Base-by-base conservation (phyloP, 768 basidiomycete genomes). In the Vishniacozyma victoriae region DNA sequence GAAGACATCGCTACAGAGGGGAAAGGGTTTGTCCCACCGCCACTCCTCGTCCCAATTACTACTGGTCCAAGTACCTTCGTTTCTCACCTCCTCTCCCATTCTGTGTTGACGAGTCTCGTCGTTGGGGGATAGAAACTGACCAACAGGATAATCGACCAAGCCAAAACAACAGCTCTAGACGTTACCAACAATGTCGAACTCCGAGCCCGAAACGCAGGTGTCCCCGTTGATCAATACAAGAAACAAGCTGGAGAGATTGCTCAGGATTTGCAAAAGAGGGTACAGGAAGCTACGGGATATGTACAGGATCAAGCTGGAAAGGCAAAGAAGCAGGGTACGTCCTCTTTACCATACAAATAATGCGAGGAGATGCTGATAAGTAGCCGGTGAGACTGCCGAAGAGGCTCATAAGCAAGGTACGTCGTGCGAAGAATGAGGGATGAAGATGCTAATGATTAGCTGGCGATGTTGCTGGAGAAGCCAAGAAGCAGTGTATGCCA, bases 201-300 rank as follows among this genome's bases (percentile, higher is more conserved):
- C 16, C 50, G 52, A 16, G 62, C 62, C 22, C 50, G 54, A 40
- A 35, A 48, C 16, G 46, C 54, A 26, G 62, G 62, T 29, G 43
- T 60, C 44, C 52, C 57, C 4, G 47, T 59, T 5, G 61, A 59
- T 15, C 45, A 59, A 20, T 57, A 57, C 43, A 56, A 57, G 36
- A 24, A 43, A n/a, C 24, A 39, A 15, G 46, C 46, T 14, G 24
- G 37, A 18, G 33, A 39, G 38, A 41, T 35, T 18, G 43, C 33
- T 9, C 22, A 22, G 19, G 43, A 46, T 16, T 36, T 46, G 6
- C 38, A 23, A 4, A 41, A 50, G 44, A 48, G 40, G 54, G 38
- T 55, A 20, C 39, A 41, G 18, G 38, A 46, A 5, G 43, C n/a
- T 9, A 44, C 24, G 5, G 11, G 33, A 16, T 41, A 26, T 23